Percentiles rank a stretch among this genome's conserved stretches.
Conservation (phyloP, 2,329 filamentous ascomycete species). For the Arthroderma sp. region DNA sequence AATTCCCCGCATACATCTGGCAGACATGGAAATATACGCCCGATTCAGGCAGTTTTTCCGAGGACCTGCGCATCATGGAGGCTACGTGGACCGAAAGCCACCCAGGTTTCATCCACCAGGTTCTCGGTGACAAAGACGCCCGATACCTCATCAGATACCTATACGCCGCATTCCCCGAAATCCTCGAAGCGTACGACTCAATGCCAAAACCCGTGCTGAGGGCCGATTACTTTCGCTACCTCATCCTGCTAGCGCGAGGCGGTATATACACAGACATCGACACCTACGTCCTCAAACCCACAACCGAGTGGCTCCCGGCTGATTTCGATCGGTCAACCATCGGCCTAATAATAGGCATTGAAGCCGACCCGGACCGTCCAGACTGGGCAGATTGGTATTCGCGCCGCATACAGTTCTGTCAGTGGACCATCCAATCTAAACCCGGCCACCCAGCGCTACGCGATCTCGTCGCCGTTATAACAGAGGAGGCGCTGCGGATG, state of each 20-base stretch:
- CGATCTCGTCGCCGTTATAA: constrained; percentile 76
- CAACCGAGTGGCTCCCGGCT: constrained; percentile 73
- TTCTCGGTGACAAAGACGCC: constrained; percentile 84
- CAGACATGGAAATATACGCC: constrained; percentile 94
- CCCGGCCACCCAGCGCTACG: constrained; percentile 84
- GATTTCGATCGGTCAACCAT: constrained; percentile 63
- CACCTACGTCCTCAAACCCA: constrained; percentile 70
- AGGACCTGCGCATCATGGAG: constrained; percentile 66
- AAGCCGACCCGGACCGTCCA: constrained; percentile 82
- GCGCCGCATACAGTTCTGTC: constrained; percentile 91
- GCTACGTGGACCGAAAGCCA: constrained; percentile 80
- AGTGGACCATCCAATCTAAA: constrained; percentile 97
- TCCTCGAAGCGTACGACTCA: constrained; percentile 61
- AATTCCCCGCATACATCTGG: constrained; percentile 97
- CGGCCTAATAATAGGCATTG: constrained; percentile 84
- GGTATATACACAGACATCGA: constrained; percentile 89
- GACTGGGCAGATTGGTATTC: constrained; percentile 97
- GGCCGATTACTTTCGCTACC: constrained; percentile 65
- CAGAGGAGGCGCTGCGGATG: constrained; percentile 61
- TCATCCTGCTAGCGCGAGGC: constrained; percentile 62
- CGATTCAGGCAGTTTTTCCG: constrained; percentile 58
- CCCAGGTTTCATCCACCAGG: constrained; percentile 87
- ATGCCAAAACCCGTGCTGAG: constrained; percentile 63
- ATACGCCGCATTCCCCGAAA: constrained; percentile 69
- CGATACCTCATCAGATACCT: constrained; percentile 69